Base-by-base conservation (phyloP, 139 green algal species). In the Auxenochlorella protothecoides region DNA sequence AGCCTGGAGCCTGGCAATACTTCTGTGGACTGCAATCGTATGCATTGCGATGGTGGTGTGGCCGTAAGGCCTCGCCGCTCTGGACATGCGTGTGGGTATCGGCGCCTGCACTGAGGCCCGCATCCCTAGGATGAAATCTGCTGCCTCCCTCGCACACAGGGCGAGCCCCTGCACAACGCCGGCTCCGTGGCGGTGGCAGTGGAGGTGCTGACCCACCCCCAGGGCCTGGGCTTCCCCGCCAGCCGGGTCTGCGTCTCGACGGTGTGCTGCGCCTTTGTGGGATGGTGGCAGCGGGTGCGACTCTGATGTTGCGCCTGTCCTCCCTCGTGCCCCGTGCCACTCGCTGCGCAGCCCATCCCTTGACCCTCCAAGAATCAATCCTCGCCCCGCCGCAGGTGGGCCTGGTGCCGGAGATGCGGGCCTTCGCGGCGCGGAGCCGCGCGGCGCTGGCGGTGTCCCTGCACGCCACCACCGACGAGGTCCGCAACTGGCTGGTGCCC, bases 381-480 rank as follows among this genome's bases (percentile, higher is more conserved):
- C 27, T 44, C 27, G 27, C 27, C 27, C 27, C 27, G 27, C 27
- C 27, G 27, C 27, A 44, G 0, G 87, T 91, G 16, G 93, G 93
- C 3, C 85, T 98, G 53, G 87, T 97, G 44, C 86, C 89, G 0
- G 73, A 94, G 78, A 89, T 97, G 66, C 78, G 76, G 10, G 55
- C 65, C 0, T 92, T 96, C 64, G 71, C 77, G 44, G 68, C 71
- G 3, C 69, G 67, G 3, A 71, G 69, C 65, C 73, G 76, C 2
- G 89, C 80, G 5, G 84, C 88, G 74, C 78, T 98, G 65, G 93
- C 93, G 2, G 81, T 97, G 11, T 92, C 83, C 0, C 87, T 98
- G 62, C 92, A 98, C 72, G 92, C 91, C 15, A 94, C 92, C 44
- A 97, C 89, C 16, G 90, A 96, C 79, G 83, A 89, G 73, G 79